Evolutionary conservation across 805 yeast genomes (phyloP).

Genomic region (Candida coleopterorum): DNA sequence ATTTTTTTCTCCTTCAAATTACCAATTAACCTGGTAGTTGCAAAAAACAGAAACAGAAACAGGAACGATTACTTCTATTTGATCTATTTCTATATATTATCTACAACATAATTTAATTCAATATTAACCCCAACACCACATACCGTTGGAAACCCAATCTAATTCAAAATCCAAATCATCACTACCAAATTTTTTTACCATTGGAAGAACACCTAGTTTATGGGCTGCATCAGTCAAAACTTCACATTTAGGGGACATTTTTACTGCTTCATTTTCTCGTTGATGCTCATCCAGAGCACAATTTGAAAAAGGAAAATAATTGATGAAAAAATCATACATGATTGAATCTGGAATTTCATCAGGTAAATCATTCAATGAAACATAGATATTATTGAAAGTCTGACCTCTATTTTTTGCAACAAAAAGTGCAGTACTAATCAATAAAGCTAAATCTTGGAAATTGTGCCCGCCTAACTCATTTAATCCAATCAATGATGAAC

Average conservation of each 20-base stretch:
- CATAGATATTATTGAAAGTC: conserved; percentile 11
- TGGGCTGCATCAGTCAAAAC: conserved; percentile 18
- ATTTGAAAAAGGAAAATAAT: conserved; percentile 21
- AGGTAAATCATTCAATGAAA: conserved; percentile 31
- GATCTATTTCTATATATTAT: not conserved
- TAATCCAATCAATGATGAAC: conserved; percentile 34
- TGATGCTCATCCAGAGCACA: conserved; percentile 5
- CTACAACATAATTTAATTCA: not conserved
- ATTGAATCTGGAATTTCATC: conserved; percentile 28
- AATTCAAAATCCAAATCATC: conserved; percentile 23
- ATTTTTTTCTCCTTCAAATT: too few species aligned
- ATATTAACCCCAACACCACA: conserved; percentile 26
- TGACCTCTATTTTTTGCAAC: conserved; percentile 19
- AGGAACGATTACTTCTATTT: too few species aligned
- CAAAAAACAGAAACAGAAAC: too few species aligned
- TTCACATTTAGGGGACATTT: conserved; percentile 14
- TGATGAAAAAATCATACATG: conserved; percentile 32
- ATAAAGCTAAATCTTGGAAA: conserved; percentile 36
- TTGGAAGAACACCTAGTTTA: conserved; percentile 23
- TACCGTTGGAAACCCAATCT: conserved; percentile 35
- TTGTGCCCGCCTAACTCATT: conserved; percentile 38
- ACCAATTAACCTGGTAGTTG: too few species aligned
- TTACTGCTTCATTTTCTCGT: conserved; percentile 2
- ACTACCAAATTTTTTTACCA: conserved; percentile 30
- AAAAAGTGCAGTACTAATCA: conserved; percentile 25